Percentiles rank a stretch among this genome's conserved stretches.
Evolutionary conservation across 2,329 filamentous ascomycete species (phyloP).

Genomic region (Aspergillus latus): DNA sequence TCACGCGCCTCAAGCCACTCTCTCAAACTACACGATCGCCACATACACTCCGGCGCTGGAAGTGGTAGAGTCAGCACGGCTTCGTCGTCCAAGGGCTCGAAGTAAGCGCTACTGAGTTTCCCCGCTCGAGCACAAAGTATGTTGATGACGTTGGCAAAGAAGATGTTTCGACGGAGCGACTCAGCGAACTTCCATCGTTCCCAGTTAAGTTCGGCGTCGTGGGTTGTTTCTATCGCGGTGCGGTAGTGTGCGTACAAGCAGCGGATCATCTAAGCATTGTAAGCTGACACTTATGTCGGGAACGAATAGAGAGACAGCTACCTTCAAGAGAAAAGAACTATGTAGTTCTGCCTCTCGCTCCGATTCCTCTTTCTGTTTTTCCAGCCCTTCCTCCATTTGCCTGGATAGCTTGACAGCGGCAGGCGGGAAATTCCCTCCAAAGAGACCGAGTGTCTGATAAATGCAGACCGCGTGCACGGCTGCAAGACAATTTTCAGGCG

Average conservation of each 20-base stretch:
- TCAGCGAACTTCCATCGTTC: constrained; percentile 20
- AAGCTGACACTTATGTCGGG: no score
- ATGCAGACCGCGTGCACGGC: constrained; percentile 21
- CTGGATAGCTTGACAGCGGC: neutral
- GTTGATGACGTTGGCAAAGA: constrained; percentile 20
- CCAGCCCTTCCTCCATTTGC: neutral
- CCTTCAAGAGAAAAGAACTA: constrained; percentile 17
- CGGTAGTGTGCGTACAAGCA: constrained; percentile 14
- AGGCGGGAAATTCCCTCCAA: constrained; percentile 13
- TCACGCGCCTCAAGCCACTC: constrained; percentile 16
- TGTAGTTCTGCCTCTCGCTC: constrained; percentile 14
- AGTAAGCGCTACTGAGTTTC: constrained; percentile 15
- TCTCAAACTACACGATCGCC: constrained; percentile 18
- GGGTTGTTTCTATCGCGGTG: constrained; percentile 5
- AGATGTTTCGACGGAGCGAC: constrained; percentile 21
- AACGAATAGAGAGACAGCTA: neutral
- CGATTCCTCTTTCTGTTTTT: neutral
- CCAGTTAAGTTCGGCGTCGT: constrained; percentile 18
- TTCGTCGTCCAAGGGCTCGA: constrained; percentile 18
- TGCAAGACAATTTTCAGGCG: constrained; percentile 17
- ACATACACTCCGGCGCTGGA: constrained; percentile 20
- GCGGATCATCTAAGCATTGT: constrained; percentile 15
- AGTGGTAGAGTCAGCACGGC: constrained; percentile 16
- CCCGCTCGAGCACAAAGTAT: constrained; percentile 11
- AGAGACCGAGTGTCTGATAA: constrained; percentile 19